Percentiles rank a stretch among this genome's conserved stretches.
Conservation (phyloP, 352 stramenopile species). For the Globisporangium lucens region DNA sequence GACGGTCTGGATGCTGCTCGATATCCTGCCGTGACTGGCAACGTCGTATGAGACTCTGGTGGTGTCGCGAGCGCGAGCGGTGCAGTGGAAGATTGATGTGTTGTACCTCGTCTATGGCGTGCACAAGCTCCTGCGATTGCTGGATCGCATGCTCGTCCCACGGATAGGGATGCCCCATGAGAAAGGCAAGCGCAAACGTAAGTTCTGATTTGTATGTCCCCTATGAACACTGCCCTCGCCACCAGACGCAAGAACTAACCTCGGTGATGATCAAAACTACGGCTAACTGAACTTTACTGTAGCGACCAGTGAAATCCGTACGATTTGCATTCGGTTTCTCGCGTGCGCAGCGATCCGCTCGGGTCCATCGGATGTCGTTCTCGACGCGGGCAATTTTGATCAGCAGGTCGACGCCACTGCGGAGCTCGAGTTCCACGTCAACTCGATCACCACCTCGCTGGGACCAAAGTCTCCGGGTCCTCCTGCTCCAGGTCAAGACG, state of each 20-base stretch:
- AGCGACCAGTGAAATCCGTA: constrained; percentile 48
- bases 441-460: constrained; percentile 31
- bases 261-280: background rate
- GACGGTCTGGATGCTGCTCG: constrained; percentile 44
- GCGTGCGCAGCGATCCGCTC: constrained; percentile 41
- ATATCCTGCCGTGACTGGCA: constrained; percentile 39
- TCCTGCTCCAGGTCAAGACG: constrained; percentile 21
- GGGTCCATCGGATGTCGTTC: constrained; percentile 32
- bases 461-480: constrained; percentile 18
- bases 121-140: constrained; percentile 41
- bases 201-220: background rate
- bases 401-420: constrained; percentile 41
- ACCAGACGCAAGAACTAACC: no score
- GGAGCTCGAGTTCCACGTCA: constrained; percentile 49
- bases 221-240: no score
- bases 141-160: constrained; percentile 53
- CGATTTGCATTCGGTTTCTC: constrained; percentile 50
- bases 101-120: constrained; percentile 63
- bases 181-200: constrained; percentile 39
- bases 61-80: constrained; percentile 36
- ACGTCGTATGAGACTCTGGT: constrained; percentile 47
- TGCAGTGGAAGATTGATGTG: constrained; percentile 75
- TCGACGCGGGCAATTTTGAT: constrained; percentile 32
- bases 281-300: background rate
- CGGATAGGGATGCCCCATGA: constrained; percentile 14